phyloP scores from a whole-genome alignment of 2,329 filamentous ascomycete genomes.

The Pseudocercospora macadamiae region DNA sequence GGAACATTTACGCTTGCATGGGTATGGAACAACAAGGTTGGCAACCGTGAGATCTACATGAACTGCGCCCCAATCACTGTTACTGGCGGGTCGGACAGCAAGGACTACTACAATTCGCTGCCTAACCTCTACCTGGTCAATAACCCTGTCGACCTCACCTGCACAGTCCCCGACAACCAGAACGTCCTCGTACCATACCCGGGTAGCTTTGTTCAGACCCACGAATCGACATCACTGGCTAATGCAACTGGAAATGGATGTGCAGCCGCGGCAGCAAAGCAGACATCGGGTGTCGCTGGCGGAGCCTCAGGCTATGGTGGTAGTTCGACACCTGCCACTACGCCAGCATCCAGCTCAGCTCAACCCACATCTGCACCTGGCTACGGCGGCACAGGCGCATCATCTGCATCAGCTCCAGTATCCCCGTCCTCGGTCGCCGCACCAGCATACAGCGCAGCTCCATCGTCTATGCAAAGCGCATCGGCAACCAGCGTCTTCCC shows the following conservation, averaged over 20 bases:
- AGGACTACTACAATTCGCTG: constrained; percentile 61
- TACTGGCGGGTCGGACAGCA: constrained; percentile 46
- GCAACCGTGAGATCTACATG: constrained; percentile 91
- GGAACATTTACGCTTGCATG: constrained; percentile 80
- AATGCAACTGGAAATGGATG: constrained; percentile 26
- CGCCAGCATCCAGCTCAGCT: constrained; percentile 15
- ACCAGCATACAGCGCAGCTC: background rate
- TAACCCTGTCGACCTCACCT: constrained; percentile 52
- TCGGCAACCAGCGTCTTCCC: constrained; percentile 3
- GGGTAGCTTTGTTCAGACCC: constrained; percentile 44
- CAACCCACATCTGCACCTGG: constrained; percentile 20
- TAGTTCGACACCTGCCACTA: constrained; percentile 3
- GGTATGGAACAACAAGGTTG: constrained; percentile 86
- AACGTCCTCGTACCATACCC: constrained; percentile 66
- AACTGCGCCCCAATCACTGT: constrained; percentile 80
- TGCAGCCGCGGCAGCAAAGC: constrained; percentile 21
- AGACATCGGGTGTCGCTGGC: constrained; percentile 12
- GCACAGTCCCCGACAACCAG: constrained; percentile 55
- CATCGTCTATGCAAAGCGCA: background rate
- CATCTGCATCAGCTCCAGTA: constrained; percentile 10
- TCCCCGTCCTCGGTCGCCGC: background rate
- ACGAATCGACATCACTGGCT: background rate
- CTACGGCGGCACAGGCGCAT: constrained; percentile 5
- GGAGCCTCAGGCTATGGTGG: constrained; percentile 10
- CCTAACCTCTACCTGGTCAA: constrained; percentile 74